Percentiles rank a stretch among this genome's conserved stretches.
phyloP scores from a whole-genome alignment of 202 grass and related monocot genomes.

The Setaria italica region DNA sequence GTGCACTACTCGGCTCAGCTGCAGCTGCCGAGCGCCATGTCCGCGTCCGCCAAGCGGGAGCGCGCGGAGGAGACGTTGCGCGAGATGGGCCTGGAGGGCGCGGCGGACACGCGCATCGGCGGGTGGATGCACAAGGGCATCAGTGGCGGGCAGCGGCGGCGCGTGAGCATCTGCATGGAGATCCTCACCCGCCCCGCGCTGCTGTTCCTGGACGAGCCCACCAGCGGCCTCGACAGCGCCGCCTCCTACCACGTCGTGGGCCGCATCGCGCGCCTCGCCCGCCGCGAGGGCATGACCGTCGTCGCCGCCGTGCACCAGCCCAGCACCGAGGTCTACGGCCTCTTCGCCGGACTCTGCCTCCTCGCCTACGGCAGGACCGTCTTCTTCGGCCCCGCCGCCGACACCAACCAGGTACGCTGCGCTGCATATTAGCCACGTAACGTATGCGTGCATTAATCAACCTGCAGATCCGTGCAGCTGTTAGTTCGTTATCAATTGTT shows the following conservation, averaged over 20 bases:
- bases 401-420: conserved; percentile 58
- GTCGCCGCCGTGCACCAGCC: conserved; percentile 89
- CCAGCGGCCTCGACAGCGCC: conserved; percentile 86
- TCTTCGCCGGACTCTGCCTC: conserved; percentile 73
- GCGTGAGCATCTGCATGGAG: conserved; percentile 84
- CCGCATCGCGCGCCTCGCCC: conserved; percentile 65
- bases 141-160: conserved; percentile 76
- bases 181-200: conserved; percentile 72
- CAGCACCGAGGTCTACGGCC: conserved; percentile 71
- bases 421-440: too few species aligned
- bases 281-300: conserved; percentile 75
- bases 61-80: conserved; percentile 76
- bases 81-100: conserved; percentile 77
- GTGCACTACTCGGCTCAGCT: conserved; percentile 76
- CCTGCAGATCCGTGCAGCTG: too few species aligned
- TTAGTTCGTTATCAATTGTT: neutral
- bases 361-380: conserved; percentile 81
- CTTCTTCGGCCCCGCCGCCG: conserved; percentile 71
- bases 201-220: conserved; percentile 92
- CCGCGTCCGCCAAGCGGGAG: conserved; percentile 50
- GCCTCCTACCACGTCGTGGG: conserved; percentile 80
- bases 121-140: conserved; percentile 80
- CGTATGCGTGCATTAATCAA: too few species aligned
- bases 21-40: conserved; percentile 72
- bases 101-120: conserved; percentile 73